Base-by-base conservation (phyloP, 345 rosid species). In the Aethionema arabicum region DNA sequence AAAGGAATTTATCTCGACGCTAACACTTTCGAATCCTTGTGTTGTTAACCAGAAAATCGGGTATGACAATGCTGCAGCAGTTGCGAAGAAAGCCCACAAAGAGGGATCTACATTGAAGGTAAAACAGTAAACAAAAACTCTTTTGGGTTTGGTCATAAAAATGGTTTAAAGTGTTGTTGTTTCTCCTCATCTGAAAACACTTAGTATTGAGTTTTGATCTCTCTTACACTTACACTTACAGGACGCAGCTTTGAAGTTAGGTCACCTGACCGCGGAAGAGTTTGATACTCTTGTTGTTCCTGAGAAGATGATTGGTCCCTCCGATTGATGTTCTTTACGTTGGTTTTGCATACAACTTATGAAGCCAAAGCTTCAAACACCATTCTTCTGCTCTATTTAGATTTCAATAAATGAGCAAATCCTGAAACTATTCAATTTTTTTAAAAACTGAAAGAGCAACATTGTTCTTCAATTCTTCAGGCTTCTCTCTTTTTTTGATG, bases 11-110 rank as follows among this genome's bases (percentile, higher is more conserved):
- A 36, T 40, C 16, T 27, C 9, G 14, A 32, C 48, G 32, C 59
- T 12, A 63, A 63, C 33, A 37, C 13, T 35, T 6, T 32, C 1
- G 27, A 52, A 33, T 11, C 48, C 36, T 12, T 74, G 45, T 45
- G 36, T 52, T 42, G 8, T 66, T 73, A 56, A 77, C 27, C 73
- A 93, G 99, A 90, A 90, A 93, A 85, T 87, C 67, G 97, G 97
- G 9, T 90, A 87, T 62, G 99, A 90, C 79, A 87, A 87, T 58
- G 99, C 97, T 49, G 99, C 99, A 4, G 96, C 96, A 46, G 95
- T 90, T 81, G 99, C 99, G 61, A 93, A 93, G 88, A 83, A 80
- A 74, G 97, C 99, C 54, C 97, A 93, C 76, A 90, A 86, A 73
- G 99, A 90, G 73, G 99, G 97, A 59, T 63, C 69, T 46, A 90